These are phyloP conservation scores for Pogostemon cablin DNA, from an alignment of 257 asterid species.

Conservation along the genomic window DNA sequence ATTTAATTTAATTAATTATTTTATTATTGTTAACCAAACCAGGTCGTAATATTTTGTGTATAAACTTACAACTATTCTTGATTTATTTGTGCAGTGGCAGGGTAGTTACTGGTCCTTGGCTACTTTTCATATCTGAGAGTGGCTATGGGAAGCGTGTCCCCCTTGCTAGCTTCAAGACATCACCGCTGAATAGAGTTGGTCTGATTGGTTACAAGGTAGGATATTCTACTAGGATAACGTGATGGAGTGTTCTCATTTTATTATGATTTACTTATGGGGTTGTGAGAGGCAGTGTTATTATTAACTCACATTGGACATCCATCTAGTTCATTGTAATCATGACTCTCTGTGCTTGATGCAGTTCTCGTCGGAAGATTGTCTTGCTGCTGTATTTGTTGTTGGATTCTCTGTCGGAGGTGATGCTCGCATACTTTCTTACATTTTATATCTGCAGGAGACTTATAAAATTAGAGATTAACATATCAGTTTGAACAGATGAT, in stretches of 20 bases:
- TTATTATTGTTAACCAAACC: neutral
- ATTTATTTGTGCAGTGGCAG: constrained; percentile 47
- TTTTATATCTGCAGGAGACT: neutral
- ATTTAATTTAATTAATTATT: constrained; percentile 7
- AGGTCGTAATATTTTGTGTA: constrained; percentile 7
- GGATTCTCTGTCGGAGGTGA: constrained; percentile 90
- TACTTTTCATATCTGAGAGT: constrained; percentile 86
- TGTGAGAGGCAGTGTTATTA: neutral
- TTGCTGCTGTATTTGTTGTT: constrained; percentile 90
- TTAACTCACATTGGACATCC: neutral
- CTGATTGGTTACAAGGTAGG: constrained; percentile 89
- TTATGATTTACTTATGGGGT: neutral
- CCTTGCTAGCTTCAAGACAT: constrained; percentile 68
- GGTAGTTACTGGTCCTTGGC: constrained; percentile 80
- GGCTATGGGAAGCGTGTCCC: constrained; percentile 97
- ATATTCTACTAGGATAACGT: constrained; percentile 5
- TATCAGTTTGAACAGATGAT: constrained; percentile 58
- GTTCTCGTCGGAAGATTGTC: constrained; percentile 81
- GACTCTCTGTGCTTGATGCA: constrained; percentile 36
- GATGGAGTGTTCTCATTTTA: neutral
- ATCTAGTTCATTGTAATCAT: constrained; percentile 20
- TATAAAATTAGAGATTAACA: constrained; percentile 16
- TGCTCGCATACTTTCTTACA: neutral
- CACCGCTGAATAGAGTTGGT: constrained; percentile 79
- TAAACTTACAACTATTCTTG: constrained; percentile 6